phyloP scores from a whole-genome alignment of 2,329 filamentous ascomycete genomes.

The Fusarium sp. region DNA sequence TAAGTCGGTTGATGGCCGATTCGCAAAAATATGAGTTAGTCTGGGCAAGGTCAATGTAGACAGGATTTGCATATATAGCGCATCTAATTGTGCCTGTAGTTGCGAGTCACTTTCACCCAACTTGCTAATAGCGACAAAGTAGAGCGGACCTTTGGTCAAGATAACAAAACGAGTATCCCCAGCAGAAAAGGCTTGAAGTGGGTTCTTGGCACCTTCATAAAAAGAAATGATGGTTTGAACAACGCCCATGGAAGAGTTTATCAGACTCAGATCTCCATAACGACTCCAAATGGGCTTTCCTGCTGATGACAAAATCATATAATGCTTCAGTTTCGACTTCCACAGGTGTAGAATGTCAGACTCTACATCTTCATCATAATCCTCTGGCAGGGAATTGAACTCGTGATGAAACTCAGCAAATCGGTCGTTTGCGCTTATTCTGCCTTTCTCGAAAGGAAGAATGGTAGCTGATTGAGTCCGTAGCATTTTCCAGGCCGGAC shows the following conservation, averaged over 20 bases:
- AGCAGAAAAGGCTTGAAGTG: constrained; percentile 86
- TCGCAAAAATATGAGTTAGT: constrained; percentile 86
- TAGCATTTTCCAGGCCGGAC: constrained; percentile 76
- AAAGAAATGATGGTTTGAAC: constrained; percentile 98
- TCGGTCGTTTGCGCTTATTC: constrained; percentile 60
- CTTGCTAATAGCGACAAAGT: constrained; percentile 92
- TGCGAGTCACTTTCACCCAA: constrained; percentile 93
- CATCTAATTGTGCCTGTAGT: constrained; percentile 87
- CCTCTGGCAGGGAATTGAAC: constrained; percentile 79
- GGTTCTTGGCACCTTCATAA: constrained; percentile 84
- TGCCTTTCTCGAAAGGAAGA: constrained; percentile 70
- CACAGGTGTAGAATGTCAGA: constrained; percentile 77
- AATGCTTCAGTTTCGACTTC: constrained; percentile 96
- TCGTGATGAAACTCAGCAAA: constrained; percentile 79
- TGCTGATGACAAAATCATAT: constrained; percentile 93
- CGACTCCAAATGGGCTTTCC: constrained; percentile 98
- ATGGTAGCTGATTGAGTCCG: constrained; percentile 71
- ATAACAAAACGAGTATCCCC: constrained; percentile 88
- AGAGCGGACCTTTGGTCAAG: constrained; percentile 84
- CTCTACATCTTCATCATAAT: constrained; percentile 54
- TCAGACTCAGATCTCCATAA: constrained; percentile 88
- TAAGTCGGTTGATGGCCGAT: constrained; percentile 93
- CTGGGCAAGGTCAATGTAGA: constrained; percentile 93
- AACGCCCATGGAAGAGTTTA: constrained; percentile 94
- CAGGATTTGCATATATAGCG: constrained; percentile 97